phyloP scores from a whole-genome alignment of 169 alveolate species.

The Neospora caninum region DNA sequence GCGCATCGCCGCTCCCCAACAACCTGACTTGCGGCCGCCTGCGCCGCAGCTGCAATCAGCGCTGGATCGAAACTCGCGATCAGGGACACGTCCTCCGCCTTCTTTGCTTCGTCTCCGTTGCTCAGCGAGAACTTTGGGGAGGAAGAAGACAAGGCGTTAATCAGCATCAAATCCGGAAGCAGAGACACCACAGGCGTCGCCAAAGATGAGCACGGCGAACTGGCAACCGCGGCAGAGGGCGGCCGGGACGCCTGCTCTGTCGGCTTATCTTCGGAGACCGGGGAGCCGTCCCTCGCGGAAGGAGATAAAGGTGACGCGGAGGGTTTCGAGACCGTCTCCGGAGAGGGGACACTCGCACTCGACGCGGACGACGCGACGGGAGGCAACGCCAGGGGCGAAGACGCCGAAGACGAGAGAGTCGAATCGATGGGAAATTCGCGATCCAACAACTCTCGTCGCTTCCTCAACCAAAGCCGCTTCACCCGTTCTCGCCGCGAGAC shows the following conservation, averaged over 20 bases:
- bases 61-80: neutral
- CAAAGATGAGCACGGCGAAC: neutral
- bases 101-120: neutral
- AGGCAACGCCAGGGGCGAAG: neutral
- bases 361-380: no score
- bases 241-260: no score
- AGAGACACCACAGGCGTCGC: slow-evolving; percentile 22
- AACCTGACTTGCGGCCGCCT: neutral
- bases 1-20: neutral
- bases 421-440: slow-evolving; percentile 72
- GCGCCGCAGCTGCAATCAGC: neutral
- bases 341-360: no score
- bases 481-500: slow-evolving; percentile 72
- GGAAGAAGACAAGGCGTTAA: neutral
- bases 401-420: neutral
- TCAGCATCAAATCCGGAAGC: neutral
- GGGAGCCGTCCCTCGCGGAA: neutral
- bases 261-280: slow-evolving; percentile 30
- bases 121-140: neutral
- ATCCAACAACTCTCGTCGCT: slow-evolving; percentile 77
- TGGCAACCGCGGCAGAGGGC: neutral
- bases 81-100: neutral
- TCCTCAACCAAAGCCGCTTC: slow-evolving; percentile 73
- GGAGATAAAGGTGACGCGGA: no score
- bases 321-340: no score